Percentiles rank a stretch among this genome's conserved stretches.
Evolutionary conservation across 345 rosid genomes (phyloP).

Genomic region (Gossypium anomalum): DNA sequence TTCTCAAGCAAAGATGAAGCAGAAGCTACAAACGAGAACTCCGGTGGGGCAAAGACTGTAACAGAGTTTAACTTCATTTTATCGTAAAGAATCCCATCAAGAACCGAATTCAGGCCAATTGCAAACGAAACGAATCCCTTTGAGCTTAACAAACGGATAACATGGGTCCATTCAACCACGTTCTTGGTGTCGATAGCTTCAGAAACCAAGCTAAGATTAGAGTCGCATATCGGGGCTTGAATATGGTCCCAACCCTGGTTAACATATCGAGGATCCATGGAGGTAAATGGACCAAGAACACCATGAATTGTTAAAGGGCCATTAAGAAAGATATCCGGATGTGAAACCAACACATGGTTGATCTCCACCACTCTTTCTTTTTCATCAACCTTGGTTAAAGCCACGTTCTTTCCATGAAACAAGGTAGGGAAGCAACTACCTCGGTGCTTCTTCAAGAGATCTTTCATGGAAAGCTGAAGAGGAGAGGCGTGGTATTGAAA

Average conservation of each 20-base stretch:
- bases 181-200: slow-evolving; percentile 24
- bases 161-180: slow-evolving; percentile 49
- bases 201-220: slow-evolving; percentile 24
- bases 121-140: slow-evolving; percentile 71
- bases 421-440: slow-evolving; percentile 62
- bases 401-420: slow-evolving; percentile 40
- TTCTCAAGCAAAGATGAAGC: slow-evolving; percentile 47
- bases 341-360: slow-evolving; percentile 48
- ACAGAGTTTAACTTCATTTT: slow-evolving; percentile 35
- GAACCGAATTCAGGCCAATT: slow-evolving; percentile 62
- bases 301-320: slow-evolving; percentile 63
- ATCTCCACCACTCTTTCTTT: slow-evolving; percentile 41
- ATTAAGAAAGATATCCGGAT: slow-evolving; percentile 68
- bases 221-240: slow-evolving; percentile 30
- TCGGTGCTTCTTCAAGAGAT: slow-evolving; percentile 40
- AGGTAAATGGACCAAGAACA: slow-evolving; percentile 53
- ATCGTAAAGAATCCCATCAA: slow-evolving; percentile 47
- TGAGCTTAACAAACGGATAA: slow-evolving; percentile 56
- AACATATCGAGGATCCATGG: slow-evolving; percentile 22
- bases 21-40: slow-evolving; percentile 43
- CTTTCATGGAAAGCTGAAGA: slow-evolving; percentile 41
- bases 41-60: slow-evolving; percentile 61
- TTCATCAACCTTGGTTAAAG: slow-evolving; percentile 37
- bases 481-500: slow-evolving; percentile 70
- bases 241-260: slow-evolving; percentile 28